These are phyloP conservation scores for Plasmodium billcollinsi DNA, from an alignment of 169 alveolate genomes.

Conservation along the genomic window DNA sequence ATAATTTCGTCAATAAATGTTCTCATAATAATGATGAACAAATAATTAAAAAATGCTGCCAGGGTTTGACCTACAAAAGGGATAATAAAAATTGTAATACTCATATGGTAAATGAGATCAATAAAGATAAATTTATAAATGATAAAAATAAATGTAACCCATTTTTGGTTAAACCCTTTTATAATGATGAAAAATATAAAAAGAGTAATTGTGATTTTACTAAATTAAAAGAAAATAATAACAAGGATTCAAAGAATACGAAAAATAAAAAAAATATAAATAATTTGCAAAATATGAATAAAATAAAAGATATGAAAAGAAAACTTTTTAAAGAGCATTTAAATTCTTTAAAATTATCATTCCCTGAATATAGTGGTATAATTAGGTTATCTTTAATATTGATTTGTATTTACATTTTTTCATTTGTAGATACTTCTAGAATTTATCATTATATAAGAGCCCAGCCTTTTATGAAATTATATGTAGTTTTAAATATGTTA, in stretches of 20 bases:
- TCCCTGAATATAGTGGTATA: slow-evolving; percentile 82
- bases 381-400: slow-evolving; percentile 85
- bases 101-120: too few relatives aligned
- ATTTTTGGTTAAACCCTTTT: too few relatives aligned
- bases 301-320: slow-evolving; percentile 49
- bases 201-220: not conserved
- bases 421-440: slow-evolving; percentile 89
- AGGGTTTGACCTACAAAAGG: too few relatives aligned
- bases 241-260: slow-evolving; percentile 9
- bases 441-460: slow-evolving; percentile 92
- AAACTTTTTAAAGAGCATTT: slow-evolving; percentile 51
- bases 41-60: too few relatives aligned
- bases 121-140: too few relatives aligned
- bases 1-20: too few relatives aligned
- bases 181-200: too few relatives aligned
- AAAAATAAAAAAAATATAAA: slow-evolving; percentile 45
- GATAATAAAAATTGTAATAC: too few relatives aligned
- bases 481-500: slow-evolving; percentile 92
- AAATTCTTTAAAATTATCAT: slow-evolving; percentile 66
- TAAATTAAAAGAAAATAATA: slow-evolving; percentile 13
- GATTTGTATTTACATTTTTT: slow-evolving; percentile 84
- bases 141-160: too few relatives aligned
- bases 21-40: too few relatives aligned
- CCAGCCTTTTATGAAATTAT: slow-evolving; percentile 91
- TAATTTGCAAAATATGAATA: slow-evolving; percentile 24